Evolutionary conservation across 2,329 filamentous ascomycete species (phyloP).

Genomic region (Beauveria sp.): DNA sequence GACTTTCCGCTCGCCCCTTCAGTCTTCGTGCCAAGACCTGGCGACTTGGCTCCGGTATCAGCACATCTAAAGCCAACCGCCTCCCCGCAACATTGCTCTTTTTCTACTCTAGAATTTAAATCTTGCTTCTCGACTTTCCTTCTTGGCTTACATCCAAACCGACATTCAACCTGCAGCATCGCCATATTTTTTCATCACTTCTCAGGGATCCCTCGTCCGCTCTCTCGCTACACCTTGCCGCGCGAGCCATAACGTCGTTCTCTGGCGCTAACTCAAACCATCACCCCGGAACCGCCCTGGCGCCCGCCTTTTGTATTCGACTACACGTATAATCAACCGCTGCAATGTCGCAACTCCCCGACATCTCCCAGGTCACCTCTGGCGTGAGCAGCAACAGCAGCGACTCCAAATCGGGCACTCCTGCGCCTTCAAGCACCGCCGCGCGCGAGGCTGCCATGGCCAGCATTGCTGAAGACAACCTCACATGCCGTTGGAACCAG

Average conservation of each 20-base stretch:
- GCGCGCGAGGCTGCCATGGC: conserved; percentile 36
- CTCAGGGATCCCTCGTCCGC: neutral
- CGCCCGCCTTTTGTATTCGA: neutral
- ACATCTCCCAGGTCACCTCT: conserved; percentile 17
- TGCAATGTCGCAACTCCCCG: conserved; percentile 9
- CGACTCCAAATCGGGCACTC: conserved; percentile 45
- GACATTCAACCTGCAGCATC: neutral
- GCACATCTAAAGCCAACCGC: conserved; percentile 9
- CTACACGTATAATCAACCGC: neutral
- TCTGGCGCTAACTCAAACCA: neutral
- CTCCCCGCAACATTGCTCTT: conserved; percentile 9
- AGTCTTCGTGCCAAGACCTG: conserved; percentile 9
- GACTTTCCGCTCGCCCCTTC: conserved; percentile 30
- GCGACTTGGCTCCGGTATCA: conserved; percentile 9
- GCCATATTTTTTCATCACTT: neutral
- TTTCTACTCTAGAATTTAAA: neutral
- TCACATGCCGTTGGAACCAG: conserved; percentile 53
- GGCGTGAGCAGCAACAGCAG: conserved; percentile 33
- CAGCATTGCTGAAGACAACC: conserved; percentile 41
- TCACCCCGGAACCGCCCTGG: neutral
- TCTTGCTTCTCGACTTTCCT: neutral
- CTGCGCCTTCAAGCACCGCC: conserved; percentile 41
- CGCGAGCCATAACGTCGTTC: neutral
- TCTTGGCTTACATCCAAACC: neutral
- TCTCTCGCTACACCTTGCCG: neutral